Evolutionary conservation across 2,329 filamentous ascomycete species (phyloP), one percentile per base, ranked within the genome.

Genomic region (Ophiocordyceps australis): DNA sequence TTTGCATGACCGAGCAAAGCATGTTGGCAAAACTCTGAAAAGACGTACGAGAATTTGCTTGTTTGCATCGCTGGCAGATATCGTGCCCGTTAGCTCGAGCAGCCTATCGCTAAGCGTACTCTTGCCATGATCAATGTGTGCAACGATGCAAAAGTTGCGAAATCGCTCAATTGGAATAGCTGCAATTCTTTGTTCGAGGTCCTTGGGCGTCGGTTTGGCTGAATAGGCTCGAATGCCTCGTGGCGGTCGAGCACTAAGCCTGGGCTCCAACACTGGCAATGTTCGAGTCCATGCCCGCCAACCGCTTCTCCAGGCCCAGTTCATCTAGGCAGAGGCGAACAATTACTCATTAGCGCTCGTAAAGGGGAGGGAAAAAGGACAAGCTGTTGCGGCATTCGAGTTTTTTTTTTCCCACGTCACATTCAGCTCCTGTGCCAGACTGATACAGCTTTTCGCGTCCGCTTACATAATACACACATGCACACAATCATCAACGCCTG

Each of bases 111-210:
- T 86, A 27, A 98, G 71, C 5, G 89, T 98, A 46, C 80, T 92
- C 54, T 98, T 98, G 42, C 89, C 89, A 71, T 98, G 89, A 49
- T 98, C 89, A 46, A 98, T 91, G 49, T 98, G 89, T 8, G 89
- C 89, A 26, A 98, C 86, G 42, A 98, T 95, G 53, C 89, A 98
- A 50, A 98, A 98, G 51, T 98, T 98, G 34, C 89, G 76, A 38
- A 72, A 86, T 13, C 79, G 68, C 30, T 77, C 70, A 40, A 85
- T 75, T 3, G 79, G 79, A 28, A 86, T 85, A 5, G 67, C 70
- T 11, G 71, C 59, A 32, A 86, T 83, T 35, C 71, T 64, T 9
- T 40, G 39, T 20, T 54, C 50, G 19, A 54, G 42, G 28, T 52
- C 39, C 5, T 42, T 32, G 4, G 49, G 39, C 7, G 43, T 39